Conservation (phyloP, 2,329 filamentous ascomycete species). For the Zymoseptoria brevis region DNA sequence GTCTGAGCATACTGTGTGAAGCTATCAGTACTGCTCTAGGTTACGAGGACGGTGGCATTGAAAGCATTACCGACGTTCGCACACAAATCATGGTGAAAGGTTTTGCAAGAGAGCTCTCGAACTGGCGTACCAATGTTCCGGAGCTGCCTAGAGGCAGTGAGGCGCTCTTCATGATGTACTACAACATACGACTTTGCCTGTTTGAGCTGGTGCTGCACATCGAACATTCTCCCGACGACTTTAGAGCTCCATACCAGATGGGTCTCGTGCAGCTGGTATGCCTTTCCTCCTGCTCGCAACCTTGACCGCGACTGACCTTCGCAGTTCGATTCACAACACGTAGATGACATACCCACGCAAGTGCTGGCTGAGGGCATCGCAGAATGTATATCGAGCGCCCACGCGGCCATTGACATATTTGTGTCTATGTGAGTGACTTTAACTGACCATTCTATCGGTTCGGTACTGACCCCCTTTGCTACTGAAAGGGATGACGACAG, state of each 20-base stretch:
- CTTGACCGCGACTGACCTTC: background rate
- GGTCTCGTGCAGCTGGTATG: constrained; percentile 38
- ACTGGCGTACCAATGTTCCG: constrained; percentile 50
- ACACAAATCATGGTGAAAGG: constrained; percentile 57
- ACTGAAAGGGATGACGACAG: constrained; percentile 39
- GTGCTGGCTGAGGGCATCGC: constrained; percentile 61
- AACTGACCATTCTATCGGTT: background rate
- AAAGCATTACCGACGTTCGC: constrained; percentile 52
- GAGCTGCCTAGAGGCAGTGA: constrained; percentile 34
- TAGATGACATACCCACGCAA: constrained; percentile 34
- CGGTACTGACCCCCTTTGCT: background rate
- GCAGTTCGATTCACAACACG: constrained; percentile 19
- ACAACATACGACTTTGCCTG: constrained; percentile 62
- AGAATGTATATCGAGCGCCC: constrained; percentile 58
- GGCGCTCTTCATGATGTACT: constrained; percentile 55
- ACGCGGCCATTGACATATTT: constrained; percentile 59
- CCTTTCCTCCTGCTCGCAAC: background rate
- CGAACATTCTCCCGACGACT: constrained; percentile 51
- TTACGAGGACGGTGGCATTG: constrained; percentile 53
- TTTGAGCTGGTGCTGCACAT: constrained; percentile 67
- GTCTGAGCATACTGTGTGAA: constrained; percentile 57
- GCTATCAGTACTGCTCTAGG: constrained; percentile 60
- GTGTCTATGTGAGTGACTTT: constrained; percentile 40
- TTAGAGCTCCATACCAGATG: constrained; percentile 40
- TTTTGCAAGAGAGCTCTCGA: constrained; percentile 57